phyloP scores from a whole-genome alignment of 345 rosid genomes.

The Camelina neglecta region DNA sequence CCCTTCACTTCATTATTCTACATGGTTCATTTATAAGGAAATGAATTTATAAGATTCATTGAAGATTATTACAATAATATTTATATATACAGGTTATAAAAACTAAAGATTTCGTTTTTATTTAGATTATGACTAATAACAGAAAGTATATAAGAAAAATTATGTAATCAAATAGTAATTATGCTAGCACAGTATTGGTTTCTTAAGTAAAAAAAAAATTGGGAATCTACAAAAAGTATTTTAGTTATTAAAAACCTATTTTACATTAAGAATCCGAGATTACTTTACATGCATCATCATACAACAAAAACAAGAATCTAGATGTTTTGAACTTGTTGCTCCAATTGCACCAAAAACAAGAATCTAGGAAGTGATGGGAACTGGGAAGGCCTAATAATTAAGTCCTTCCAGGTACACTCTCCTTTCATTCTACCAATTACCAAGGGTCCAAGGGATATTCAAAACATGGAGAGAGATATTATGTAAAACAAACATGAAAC shows the following conservation, averaged over 20 bases:
- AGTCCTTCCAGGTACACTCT: background rate
- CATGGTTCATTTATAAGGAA: background rate
- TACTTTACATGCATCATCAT: too few relatives aligned
- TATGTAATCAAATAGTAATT: too few relatives aligned
- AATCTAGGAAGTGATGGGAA: background rate
- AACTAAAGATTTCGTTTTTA: too few relatives aligned
- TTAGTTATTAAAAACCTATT: too few relatives aligned
- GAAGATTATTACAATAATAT: background rate
- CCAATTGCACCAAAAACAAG: background rate
- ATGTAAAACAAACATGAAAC: background rate
- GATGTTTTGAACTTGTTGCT: too few relatives aligned
- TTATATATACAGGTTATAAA: too few relatives aligned
- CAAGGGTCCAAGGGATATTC: background rate
- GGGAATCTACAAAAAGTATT: too few relatives aligned
- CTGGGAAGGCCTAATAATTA: background rate
- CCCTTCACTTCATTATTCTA: background rate
- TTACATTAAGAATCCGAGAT: too few relatives aligned
- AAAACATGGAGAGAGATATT: background rate
- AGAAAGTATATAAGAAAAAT: too few relatives aligned
- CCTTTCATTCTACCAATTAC: background rate
- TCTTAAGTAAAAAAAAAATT: too few relatives aligned
- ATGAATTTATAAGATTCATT: background rate
- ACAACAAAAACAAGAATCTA: too few relatives aligned
- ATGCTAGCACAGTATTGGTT: too few relatives aligned
- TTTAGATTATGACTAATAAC: background rate